Percentiles rank a stretch among this genome's conserved stretches.
Evolutionary conservation across 2,329 filamentous ascomycete species (phyloP).

Genomic region (Massarina eburnea): DNA sequence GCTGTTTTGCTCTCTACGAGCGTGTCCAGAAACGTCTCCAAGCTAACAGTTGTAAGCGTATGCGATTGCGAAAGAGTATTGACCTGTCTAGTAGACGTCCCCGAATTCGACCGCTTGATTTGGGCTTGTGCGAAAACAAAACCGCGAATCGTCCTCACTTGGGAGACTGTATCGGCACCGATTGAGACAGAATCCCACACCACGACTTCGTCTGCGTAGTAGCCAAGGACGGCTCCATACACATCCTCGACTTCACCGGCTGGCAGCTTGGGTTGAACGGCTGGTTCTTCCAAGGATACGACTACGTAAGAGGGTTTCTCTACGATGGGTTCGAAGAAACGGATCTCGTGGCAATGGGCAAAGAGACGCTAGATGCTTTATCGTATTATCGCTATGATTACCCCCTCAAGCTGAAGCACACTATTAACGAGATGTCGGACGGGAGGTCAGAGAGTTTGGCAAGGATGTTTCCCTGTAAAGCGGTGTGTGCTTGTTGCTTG

Average conservation of each 20-base stretch:
- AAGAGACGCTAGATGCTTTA: too few relatives aligned
- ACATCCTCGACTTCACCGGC: constrained; percentile 3
- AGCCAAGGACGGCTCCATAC: not conserved
- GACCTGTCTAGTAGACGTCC: not conserved
- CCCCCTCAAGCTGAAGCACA: too few relatives aligned
- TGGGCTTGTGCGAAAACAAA: not conserved
- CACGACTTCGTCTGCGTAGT: not conserved
- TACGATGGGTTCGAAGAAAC: too few relatives aligned
- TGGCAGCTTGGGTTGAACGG: constrained; percentile 4
- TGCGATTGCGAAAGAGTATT: too few relatives aligned
- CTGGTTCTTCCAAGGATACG: not conserved
- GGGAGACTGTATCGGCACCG: too few relatives aligned
- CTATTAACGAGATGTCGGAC: too few relatives aligned
- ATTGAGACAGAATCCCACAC: not conserved
- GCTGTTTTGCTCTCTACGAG: not conserved
- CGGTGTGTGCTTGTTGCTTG: not conserved
- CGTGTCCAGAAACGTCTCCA: not conserved
- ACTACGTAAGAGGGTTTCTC: too few relatives aligned
- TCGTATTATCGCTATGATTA: too few relatives aligned
- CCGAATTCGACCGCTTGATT: not conserved
- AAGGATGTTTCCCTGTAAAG: not conserved
- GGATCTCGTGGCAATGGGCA: too few relatives aligned
- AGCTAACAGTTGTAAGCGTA: too few relatives aligned
- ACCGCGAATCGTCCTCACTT: not conserved
- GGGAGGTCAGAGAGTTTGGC: too few relatives aligned